Evolutionary conservation across 495 filamentous ascomycete genomes (phyloP).

Genomic region (Astrocystis sublimbata): DNA sequence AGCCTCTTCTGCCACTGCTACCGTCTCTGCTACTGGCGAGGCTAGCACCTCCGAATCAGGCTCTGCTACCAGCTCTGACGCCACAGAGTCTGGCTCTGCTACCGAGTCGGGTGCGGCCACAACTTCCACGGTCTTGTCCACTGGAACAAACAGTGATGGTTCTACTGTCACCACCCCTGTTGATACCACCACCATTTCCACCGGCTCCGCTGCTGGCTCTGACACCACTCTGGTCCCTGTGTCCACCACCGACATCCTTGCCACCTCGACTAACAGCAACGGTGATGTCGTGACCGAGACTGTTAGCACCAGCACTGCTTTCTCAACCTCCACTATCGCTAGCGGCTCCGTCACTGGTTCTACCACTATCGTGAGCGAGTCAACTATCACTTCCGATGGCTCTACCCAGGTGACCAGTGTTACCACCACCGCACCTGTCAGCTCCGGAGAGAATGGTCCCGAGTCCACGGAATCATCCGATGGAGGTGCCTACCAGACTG

Average conservation of each 20-base stretch:
- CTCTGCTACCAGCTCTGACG: constrained; percentile 20
- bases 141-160: constrained; percentile 18
- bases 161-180: constrained; percentile 9
- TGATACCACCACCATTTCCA: neutral
- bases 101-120: constrained; percentile 24
- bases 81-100: too few relatives aligned
- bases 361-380: constrained; percentile 24
- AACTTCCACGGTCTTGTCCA: constrained; percentile 10
- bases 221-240: constrained; percentile 20
- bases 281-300: constrained; percentile 25
- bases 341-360: constrained; percentile 22
- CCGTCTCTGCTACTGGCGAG: constrained; percentile 21
- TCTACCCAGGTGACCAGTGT: constrained; percentile 34
- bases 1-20: constrained; percentile 22
- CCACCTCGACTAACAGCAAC: constrained; percentile 35
- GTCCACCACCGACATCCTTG: constrained; percentile 30
- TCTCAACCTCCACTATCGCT: constrained; percentile 19
- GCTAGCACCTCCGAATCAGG: neutral
- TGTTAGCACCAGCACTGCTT: constrained; percentile 30
- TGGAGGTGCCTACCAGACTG: constrained; percentile 29
- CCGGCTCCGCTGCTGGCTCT: neutral
- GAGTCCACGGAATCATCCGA: constrained; percentile 11
- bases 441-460: constrained; percentile 24
- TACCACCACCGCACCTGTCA: constrained; percentile 28
- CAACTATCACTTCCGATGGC: constrained; percentile 34